Evolutionary conservation across 768 basidiomycete species (phyloP), one percentile per base, ranked within the genome.

Genomic region (Termitomyces sp.): DNA sequence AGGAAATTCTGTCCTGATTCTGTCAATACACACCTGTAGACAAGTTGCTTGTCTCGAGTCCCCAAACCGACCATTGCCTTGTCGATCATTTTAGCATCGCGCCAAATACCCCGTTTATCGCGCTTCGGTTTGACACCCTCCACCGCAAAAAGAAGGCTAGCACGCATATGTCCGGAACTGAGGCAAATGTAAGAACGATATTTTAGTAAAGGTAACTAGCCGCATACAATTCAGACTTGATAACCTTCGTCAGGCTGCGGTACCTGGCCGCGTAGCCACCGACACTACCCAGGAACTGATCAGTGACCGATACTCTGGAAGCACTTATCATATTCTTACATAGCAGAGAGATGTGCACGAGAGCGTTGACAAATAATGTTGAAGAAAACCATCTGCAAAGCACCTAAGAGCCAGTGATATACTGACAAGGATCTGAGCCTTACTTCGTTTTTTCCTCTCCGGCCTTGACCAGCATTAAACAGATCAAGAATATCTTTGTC

Each of bases 71-170:
- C 65, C 80, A 83, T 83, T 10, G 78, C 70, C 35, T 71, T 70
- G 60, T 82, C 74, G 28, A 85, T 62, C 48, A 77, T 58, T 58
- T 81, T 78, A 1, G 78, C 81, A 56, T 83, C 82, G 12, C 82
- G 72, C 67, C 72, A 75, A 46, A 78, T 71, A 5, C 77, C 80
- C 48, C 71, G 70, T 0, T 72, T 73, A 53, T 79, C 77, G 10
- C 68, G 70, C 61, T 80, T 79, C n/a, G 70, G 67, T 42, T 77
- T 75, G 21, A 66, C 69, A 10, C 77, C 77, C 35, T 73, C 64
- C 26, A 78, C 70, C 58, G 83, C 77, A 65, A 74, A 76, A n/a
- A 77, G 64, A 19, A 84, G 70, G 2, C 70, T 76, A 37, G 70
- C 62, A 28, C 69, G 64, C 66, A 79, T 72, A 57, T 79, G 76